Conservation (phyloP, 2,329 filamentous ascomycete species). For the Fusarium ramigenum region DNA sequence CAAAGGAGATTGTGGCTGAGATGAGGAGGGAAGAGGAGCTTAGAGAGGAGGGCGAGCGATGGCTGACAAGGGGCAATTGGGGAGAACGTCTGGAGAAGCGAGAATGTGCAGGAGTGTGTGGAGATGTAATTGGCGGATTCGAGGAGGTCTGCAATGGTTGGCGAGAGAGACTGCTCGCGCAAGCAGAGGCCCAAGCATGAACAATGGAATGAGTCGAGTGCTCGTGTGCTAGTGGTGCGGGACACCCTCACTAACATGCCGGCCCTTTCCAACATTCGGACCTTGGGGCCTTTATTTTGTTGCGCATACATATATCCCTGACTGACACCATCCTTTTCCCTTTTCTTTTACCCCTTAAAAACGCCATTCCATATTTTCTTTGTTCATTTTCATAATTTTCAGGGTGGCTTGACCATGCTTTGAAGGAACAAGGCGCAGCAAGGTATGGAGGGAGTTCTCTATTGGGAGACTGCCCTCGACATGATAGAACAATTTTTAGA, state of each 20-base stretch:
- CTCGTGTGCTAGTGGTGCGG: constrained; percentile 19
- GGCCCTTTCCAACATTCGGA: constrained; percentile 7
- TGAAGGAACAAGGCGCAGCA: constrained; percentile 29
- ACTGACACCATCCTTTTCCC: constrained; percentile 8
- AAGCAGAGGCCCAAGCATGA: constrained; percentile 62
- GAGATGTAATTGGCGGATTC: constrained; percentile 90
- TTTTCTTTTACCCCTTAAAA: constrained; percentile 1
- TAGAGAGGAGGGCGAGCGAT: constrained; percentile 82
- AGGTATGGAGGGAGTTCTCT: constrained; percentile 26
- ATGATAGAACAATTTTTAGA: constrained; percentile 39
- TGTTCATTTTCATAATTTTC: constrained; percentile 11
- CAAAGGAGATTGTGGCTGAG: constrained; percentile 86
- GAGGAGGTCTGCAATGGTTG: constrained; percentile 89
- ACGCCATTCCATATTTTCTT: constrained; percentile 17
- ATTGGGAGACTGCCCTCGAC: constrained; percentile 12
- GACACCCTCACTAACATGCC: constrained; percentile 15
- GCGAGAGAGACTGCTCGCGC: constrained; percentile 77
- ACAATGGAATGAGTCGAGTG: neutral
- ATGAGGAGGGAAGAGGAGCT: constrained; percentile 84
- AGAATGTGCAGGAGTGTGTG: constrained; percentile 85
- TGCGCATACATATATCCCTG: constrained; percentile 2
- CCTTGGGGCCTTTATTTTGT: constrained; percentile 1
- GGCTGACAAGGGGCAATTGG: constrained; percentile 86
- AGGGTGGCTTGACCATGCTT: constrained; percentile 23
- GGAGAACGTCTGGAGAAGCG: constrained; percentile 77